Percentiles rank a stretch among this genome's conserved stretches.
phyloP scores from a whole-genome alignment of 1,139 yeast species.

The Protomyces macrosporus region DNA sequence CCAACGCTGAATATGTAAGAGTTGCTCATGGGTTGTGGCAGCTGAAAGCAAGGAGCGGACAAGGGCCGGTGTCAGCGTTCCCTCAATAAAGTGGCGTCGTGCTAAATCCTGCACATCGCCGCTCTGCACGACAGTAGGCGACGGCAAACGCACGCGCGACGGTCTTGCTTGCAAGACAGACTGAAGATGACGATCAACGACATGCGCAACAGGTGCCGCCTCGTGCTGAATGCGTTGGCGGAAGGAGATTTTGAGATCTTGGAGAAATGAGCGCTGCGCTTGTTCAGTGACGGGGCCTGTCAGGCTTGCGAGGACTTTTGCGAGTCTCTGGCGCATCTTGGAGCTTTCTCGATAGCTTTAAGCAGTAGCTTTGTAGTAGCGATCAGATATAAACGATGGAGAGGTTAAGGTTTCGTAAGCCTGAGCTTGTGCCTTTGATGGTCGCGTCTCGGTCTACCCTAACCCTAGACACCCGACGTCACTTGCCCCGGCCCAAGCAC shows the following conservation, averaged over 20 bases:
- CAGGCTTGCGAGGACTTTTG: conserved; percentile 2
- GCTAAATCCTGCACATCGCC: background rate
- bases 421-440: too few relatives aligned
- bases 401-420: too few relatives aligned
- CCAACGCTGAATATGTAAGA: background rate
- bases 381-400: too few relatives aligned
- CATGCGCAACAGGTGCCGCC: conserved; percentile 5
- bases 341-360: too few relatives aligned
- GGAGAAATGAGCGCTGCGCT: conserved; percentile 10
- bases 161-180: background rate
- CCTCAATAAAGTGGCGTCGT: conserved; percentile 6
- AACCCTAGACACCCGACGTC: too few relatives aligned
- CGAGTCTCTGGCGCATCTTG: background rate
- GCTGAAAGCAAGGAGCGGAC: background rate
- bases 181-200: conserved; percentile 9
- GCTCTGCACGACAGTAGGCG: background rate
- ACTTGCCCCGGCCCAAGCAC: too few relatives aligned
- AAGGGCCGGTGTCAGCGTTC: background rate
- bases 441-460: too few relatives aligned
- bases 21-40: background rate
- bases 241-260: conserved; percentile 14
- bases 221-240: conserved; percentile 15
- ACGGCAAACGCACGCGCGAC: background rate
- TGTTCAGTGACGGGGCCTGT: conserved; percentile 18
- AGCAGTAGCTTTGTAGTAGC: too few relatives aligned